Conservation (phyloP, 2,329 filamentous ascomycete species). For the Cyphellophora europaea region DNA sequence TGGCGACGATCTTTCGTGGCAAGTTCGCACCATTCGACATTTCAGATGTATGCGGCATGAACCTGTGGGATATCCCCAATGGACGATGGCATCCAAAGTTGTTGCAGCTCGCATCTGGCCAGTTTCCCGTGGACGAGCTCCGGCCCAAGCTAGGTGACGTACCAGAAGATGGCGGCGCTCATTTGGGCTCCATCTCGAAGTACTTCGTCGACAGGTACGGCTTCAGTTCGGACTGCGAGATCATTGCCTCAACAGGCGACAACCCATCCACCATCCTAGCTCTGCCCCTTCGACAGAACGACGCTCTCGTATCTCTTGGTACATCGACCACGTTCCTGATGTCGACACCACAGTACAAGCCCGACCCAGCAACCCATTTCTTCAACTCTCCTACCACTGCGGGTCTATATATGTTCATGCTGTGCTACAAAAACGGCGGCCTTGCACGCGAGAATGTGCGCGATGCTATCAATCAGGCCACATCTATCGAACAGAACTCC, state of each 20-base stretch:
- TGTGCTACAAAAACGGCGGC: constrained; percentile 98
- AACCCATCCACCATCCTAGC: constrained; percentile 93
- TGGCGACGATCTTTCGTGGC: constrained; percentile 83
- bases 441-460: constrained; percentile 85
- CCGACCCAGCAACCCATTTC: constrained; percentile 88
- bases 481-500: constrained; percentile 32
- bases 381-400: constrained; percentile 93
- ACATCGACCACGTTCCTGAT: constrained; percentile 97
- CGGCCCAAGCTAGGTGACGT: constrained; percentile 72
- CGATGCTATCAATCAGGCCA: constrained; percentile 58
- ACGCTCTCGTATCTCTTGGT: constrained; percentile 89
- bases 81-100: constrained; percentile 66
- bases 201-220: constrained; percentile 77
- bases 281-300: constrained; percentile 73
- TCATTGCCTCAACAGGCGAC: constrained; percentile 87
- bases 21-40: constrained; percentile 83
- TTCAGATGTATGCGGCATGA: constrained; percentile 91
- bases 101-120: constrained; percentile 64
- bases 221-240: constrained; percentile 63
- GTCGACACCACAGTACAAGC: constrained; percentile 85
- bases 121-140: constrained; percentile 54
- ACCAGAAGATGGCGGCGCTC: constrained; percentile 67
- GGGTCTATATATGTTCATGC: constrained; percentile 98
- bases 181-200: constrained; percentile 62
- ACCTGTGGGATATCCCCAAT: constrained; percentile 80